Conservation (phyloP, 257 asterid genomes). For the Linaria vulgaris region DNA sequence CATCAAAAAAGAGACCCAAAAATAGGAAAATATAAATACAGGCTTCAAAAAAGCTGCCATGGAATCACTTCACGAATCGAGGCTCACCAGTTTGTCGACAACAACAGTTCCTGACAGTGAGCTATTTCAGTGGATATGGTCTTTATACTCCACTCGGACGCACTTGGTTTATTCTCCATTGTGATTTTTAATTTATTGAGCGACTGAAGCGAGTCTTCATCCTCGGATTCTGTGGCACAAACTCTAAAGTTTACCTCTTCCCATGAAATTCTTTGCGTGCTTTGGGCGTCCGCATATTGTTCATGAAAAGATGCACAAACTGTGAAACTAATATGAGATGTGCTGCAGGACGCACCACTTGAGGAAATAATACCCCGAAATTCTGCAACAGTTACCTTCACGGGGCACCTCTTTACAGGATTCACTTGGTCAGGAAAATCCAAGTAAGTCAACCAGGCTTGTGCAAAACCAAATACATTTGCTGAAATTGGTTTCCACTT, state of each 20-base stretch:
- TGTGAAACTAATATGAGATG: slow-evolving; percentile 52
- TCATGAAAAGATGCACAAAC: slow-evolving; percentile 39
- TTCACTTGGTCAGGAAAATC: slow-evolving; percentile 50
- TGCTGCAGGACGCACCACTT: slow-evolving; percentile 48
- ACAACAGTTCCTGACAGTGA: slow-evolving; percentile 71
- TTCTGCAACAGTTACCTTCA: slow-evolving; percentile 51
- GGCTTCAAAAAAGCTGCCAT: slow-evolving; percentile 10
- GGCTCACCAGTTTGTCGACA: slow-evolving; percentile 67
- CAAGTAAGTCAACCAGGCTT: slow-evolving; percentile 66
- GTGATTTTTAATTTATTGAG: slow-evolving; percentile 42
- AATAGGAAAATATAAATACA: slow-evolving; percentile 23
- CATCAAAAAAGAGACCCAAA: too few species aligned
- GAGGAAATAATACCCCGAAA: slow-evolving; percentile 60
- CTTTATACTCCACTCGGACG: slow-evolving; percentile 46
- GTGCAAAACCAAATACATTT: slow-evolving; percentile 47
- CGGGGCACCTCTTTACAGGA: slow-evolving; percentile 46
- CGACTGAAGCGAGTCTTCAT: slow-evolving; percentile 36
- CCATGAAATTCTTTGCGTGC: slow-evolving; percentile 52
- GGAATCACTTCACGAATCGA: slow-evolving; percentile 15
- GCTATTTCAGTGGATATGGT: slow-evolving; percentile 62
- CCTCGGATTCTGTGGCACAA: slow-evolving; percentile 38
- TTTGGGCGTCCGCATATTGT: slow-evolving; percentile 35
- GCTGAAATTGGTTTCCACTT: slow-evolving; percentile 71
- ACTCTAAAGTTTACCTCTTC: slow-evolving; percentile 46
- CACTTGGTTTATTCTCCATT: slow-evolving; percentile 33